phyloP scores from a whole-genome alignment of 2,329 filamentous ascomycete genomes.

The Dothidotthia symphoricarpi region DNA sequence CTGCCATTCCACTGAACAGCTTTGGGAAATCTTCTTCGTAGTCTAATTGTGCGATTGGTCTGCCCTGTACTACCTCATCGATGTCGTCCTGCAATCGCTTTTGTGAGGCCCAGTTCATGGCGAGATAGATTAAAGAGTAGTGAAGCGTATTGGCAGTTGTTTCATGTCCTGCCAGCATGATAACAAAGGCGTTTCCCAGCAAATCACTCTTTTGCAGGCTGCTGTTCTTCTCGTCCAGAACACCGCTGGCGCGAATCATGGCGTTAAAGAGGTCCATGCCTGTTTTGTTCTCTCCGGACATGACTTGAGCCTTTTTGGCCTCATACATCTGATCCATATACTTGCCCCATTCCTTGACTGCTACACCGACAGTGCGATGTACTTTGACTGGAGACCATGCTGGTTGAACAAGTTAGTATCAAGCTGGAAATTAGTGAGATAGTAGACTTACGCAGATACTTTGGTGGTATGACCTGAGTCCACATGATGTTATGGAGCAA shows the following conservation, averaged over 20 bases:
- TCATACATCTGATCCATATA: constrained; percentile 70
- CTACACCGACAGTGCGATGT: constrained; percentile 53
- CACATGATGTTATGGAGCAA: constrained; percentile 64
- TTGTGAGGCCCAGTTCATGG: constrained; percentile 63
- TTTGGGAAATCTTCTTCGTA: constrained; percentile 66
- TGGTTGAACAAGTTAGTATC: constrained; percentile 10
- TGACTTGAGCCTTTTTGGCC: constrained; percentile 55
- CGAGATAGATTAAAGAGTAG: constrained; percentile 67
- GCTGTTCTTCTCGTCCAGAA: constrained; percentile 36
- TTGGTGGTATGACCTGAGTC: constrained; percentile 60
- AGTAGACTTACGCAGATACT: constrained; percentile 52
- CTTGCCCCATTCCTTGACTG: constrained; percentile 62
- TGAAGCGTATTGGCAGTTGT: constrained; percentile 75
- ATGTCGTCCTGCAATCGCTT: constrained; percentile 67
- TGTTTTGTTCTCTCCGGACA: constrained; percentile 37
- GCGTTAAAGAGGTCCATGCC: constrained; percentile 58
- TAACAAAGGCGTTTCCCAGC: constrained; percentile 65
- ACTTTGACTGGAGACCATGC: constrained; percentile 44
- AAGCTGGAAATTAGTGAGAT: not conserved
- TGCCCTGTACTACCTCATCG: constrained; percentile 61
- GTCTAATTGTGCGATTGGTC: constrained; percentile 63
- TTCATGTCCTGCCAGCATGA: constrained; percentile 73
- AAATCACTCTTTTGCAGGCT: constrained; percentile 54
- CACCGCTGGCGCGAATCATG: constrained; percentile 37
- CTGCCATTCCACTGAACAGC: constrained; percentile 67